A percentile compares a stretch with the other conserved stretches of the same genome.
Conservation (phyloP, 208 protist species). For the Acanthamoeba triangularis region DNA sequence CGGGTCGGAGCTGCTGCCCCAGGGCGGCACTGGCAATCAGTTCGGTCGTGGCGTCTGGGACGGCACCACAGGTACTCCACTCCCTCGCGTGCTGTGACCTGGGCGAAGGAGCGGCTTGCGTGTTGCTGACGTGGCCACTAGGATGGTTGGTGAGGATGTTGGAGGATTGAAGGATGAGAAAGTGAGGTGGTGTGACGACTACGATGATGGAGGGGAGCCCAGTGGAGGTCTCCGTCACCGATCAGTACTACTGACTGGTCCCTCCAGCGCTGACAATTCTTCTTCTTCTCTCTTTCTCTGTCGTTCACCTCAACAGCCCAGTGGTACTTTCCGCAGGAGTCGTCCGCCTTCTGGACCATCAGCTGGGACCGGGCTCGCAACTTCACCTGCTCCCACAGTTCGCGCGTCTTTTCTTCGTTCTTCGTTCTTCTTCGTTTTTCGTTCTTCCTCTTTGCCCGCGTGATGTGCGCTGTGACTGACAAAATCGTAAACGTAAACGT, state of each 20-base stretch:
- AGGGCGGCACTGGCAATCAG: background rate
- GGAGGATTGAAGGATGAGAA: background rate
- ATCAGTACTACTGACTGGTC: no score
- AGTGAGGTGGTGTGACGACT: no score
- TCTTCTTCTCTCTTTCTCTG: no score
- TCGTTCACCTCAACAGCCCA: background rate
- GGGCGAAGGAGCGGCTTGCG: background rate
- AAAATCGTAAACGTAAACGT: background rate
- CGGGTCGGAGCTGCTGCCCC: conserved; percentile 21
- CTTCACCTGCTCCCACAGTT: conserved; percentile 36
- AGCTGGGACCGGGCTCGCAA: background rate
- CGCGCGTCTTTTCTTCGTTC: no score
- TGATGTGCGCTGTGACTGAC: background rate
- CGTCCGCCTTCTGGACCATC: conserved; percentile 25
- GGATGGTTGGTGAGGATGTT: background rate
- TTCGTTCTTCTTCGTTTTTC: no score
- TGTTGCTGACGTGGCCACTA: background rate
- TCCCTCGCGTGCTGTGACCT: background rate
- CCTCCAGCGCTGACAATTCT: no score
- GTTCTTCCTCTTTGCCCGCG: background rate
- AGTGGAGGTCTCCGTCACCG: no score
- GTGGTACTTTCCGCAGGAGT: conserved; percentile 41
- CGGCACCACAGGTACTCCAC: background rate
- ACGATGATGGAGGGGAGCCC: no score
- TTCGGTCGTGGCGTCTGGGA: conserved; percentile 28